Evolutionary conservation across 2,329 filamentous ascomycete species (phyloP), one percentile per base, ranked within the genome.

Genomic region (Aureobasidium mangrovei): DNA sequence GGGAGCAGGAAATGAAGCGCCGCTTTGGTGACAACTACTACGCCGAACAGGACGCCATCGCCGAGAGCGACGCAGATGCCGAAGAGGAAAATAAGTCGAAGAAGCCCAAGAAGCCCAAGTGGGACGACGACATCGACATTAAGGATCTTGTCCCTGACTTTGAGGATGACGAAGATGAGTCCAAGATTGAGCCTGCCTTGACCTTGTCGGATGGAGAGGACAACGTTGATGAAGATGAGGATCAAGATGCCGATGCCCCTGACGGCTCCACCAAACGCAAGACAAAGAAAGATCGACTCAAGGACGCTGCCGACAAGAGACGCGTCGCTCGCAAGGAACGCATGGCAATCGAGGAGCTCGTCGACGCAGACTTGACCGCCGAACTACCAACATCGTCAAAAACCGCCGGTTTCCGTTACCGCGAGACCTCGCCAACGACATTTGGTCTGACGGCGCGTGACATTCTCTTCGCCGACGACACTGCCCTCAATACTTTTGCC

Each of bases 61-160:
- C 36, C 4, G 33, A 40, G 10, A 31, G 36, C 7, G 53, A 47
- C 4, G 41, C 29, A 4, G 60, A 58, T 10, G 76, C 72, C 46
- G 79, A 73, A 39, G 67, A 64, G 60, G 70, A 59, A 26, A 69
- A 66, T 53, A 83, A 81, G 67, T 83, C 80, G 65, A 82, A 81
- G 60, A 84, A 78, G 65, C 77, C 77, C 59, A 89, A 88, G 77
- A 95, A 95, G 72, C 89, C 88, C 7, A 87, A 83, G 59, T 98
- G 91, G 86, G 88, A 96, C 63, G 90, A 97, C 64, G 93, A 98
- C 67, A 96, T 98, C 63, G 91, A 97, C 66, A 97, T 98, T 73
- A 89, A 86, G 58, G 91, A 95, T 68, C 78, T 96, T 48, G 74
- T 95, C 29, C 90, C 89, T 1, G 88, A 95, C 58, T 95, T 94